A percentile compares a stretch with the other conserved stretches of the same genome.
phyloP scores from a whole-genome alignment of 306 rosid genomes.

The Prosopis cineraria region DNA sequence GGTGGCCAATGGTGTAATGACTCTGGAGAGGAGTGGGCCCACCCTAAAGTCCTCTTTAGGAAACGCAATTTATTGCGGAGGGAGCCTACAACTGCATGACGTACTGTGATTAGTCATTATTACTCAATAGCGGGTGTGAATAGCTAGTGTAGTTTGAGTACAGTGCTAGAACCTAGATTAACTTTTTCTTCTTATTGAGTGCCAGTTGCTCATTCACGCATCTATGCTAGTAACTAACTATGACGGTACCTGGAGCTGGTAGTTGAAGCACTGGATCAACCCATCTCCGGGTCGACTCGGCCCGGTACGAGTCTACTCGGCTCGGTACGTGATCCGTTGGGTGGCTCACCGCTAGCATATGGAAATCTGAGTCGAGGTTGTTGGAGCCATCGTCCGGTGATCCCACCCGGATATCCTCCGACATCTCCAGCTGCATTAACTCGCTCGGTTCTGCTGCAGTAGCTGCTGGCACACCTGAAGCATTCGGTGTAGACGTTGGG shows the following conservation, averaged over 20 bases:
- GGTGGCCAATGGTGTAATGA: not conserved
- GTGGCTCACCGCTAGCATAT: conserved; percentile 55
- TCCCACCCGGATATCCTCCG: conserved; percentile 80
- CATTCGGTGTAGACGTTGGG: not conserved
- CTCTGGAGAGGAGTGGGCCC: not conserved
- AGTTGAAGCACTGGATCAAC: conserved; percentile 34
- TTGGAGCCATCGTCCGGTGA: conserved; percentile 86
- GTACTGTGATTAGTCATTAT: not conserved
- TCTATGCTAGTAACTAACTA: not conserved
- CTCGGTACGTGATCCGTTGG: conserved; percentile 21
- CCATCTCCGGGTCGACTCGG: conserved; percentile 52
- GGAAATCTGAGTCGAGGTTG: conserved; percentile 70
- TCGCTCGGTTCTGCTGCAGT: conserved; percentile 58
- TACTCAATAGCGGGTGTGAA: not conserved
- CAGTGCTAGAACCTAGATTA: not conserved
- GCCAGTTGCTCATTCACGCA: not conserved
- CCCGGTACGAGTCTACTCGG: conserved; percentile 40
- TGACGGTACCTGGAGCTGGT: conserved; percentile 52
- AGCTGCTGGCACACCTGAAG: not conserved
- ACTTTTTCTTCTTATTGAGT: not conserved
- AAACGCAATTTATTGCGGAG: not conserved
- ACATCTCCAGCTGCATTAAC: conserved; percentile 80
- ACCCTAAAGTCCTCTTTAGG: not conserved
- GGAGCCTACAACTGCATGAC: not conserved
- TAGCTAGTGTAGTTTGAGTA: not conserved